These are phyloP conservation scores for Eucalyptus camaldulensis DNA, from an alignment of 345 rosid genomes.

Conservation along the genomic window DNA sequence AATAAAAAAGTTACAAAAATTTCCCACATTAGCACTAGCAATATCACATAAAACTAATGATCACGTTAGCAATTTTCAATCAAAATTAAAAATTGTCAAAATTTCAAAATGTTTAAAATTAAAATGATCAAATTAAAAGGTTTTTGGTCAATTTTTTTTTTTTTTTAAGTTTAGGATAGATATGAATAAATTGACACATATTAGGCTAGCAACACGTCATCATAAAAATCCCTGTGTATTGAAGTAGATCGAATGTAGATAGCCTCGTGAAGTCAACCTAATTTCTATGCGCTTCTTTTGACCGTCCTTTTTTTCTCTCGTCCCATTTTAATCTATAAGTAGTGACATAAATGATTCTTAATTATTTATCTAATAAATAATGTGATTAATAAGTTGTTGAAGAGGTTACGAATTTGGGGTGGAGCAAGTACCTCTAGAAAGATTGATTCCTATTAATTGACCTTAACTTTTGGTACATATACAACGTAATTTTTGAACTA, in stretches of 20 bases:
- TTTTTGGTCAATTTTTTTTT: too few relatives aligned
- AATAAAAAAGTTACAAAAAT: too few relatives aligned
- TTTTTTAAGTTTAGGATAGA: not conserved
- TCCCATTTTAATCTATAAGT: not conserved
- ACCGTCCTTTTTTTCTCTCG: rapidly evolving
- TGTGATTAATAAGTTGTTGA: not conserved
- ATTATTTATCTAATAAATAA: not conserved
- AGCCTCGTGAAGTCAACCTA: not conserved
- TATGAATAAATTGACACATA: not conserved
- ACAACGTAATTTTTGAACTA: rapidly evolving
- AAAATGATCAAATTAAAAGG: too few relatives aligned
- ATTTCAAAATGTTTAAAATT: rapidly evolving
- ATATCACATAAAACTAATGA: not conserved
- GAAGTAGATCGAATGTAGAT: not conserved
- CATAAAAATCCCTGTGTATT: not conserved
- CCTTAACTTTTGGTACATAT: not conserved
- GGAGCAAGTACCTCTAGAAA: too few relatives aligned
- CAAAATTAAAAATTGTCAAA: too few relatives aligned
- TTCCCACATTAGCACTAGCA: rapidly evolving
- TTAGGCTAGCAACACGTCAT: not conserved
- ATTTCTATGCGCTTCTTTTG: not conserved
- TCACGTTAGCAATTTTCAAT: rapidly evolving
- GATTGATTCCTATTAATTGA: too few relatives aligned
- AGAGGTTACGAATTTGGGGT: too few relatives aligned
- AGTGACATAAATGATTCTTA: not conserved